Percentiles rank a stretch among this genome's conserved stretches.
Evolutionary conservation across 805 yeast genomes (phyloP).

Genomic region (Danielozyma ontarioensis): DNA sequence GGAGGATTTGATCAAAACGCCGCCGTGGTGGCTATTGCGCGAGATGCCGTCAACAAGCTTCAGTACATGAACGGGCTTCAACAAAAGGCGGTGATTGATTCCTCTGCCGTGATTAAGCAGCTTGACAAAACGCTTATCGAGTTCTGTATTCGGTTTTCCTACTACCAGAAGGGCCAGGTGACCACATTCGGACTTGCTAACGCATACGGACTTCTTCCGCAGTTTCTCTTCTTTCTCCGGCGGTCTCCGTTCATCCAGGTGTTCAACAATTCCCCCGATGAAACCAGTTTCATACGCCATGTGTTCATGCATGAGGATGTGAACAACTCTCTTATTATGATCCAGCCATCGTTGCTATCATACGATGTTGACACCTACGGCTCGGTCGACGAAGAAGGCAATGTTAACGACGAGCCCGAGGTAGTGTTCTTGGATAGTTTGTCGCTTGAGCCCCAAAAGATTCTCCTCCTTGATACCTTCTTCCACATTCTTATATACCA

Average conservation of each 20-base stretch:
- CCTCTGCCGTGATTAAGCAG: conserved; percentile 39
- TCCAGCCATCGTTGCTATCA: conserved; percentile 62
- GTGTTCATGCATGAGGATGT: conserved; percentile 58
- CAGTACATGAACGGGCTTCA: conserved; percentile 12
- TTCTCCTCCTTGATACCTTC: conserved; percentile 59
- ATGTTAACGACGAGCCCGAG: conserved; percentile 42
- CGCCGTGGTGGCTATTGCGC: conserved; percentile 55
- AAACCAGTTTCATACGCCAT: conserved; percentile 61
- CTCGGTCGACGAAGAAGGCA: conserved; percentile 23
- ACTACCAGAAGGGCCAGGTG: conserved; percentile 42
- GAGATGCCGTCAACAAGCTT: conserved; percentile 45
- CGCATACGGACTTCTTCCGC: conserved; percentile 53
- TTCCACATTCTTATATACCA: conserved; percentile 65
- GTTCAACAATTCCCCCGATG: conserved; percentile 70
- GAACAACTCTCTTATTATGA: conserved; percentile 57
- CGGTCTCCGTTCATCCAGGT: conserved; percentile 63
- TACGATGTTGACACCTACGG: conserved; percentile 47
- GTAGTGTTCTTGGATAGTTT: conserved; percentile 62
- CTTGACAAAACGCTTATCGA: conserved; percentile 45
- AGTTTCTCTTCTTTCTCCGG: conserved; percentile 61
- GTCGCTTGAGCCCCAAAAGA: conserved; percentile 53
- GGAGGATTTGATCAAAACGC: conserved; percentile 64
- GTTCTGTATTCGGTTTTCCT: conserved; percentile 42
- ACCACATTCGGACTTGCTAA: conserved; percentile 47
- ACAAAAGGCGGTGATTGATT: conserved; percentile 14